These are phyloP conservation scores for Clavispora carvajalis DNA, from an alignment of 805 yeast genomes.

Conservation along the genomic window DNA sequence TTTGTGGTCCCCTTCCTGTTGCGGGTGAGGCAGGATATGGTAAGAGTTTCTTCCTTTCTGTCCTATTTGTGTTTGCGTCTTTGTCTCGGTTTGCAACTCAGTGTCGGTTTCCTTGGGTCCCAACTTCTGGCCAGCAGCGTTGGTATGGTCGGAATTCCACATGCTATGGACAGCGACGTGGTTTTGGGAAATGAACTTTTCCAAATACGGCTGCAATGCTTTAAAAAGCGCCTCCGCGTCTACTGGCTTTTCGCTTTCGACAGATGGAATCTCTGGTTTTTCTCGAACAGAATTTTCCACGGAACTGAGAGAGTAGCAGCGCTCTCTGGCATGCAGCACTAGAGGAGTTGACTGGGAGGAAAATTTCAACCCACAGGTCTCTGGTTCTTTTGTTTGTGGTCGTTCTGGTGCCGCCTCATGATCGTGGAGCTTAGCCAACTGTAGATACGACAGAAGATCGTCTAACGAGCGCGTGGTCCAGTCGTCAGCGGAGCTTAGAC, in stretches of 20 bases:
- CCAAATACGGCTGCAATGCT: conserved; percentile 9
- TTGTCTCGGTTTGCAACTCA: too few species aligned
- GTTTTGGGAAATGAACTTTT: conserved; percentile 4
- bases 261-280: neutral
- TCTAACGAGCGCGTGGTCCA: neutral
- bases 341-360: conserved; percentile 10
- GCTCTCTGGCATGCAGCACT: neutral
- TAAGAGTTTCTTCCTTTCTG: too few species aligned
- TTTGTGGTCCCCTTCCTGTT: neutral
- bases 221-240: conserved; percentile 7
- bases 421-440: conserved; percentile 14
- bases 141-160: neutral
- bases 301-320: neutral
- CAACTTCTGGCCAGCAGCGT: neutral
- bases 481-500: conserved; percentile 9
- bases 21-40: too few species aligned
- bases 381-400: neutral
- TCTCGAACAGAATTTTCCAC: neutral
- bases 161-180: neutral
- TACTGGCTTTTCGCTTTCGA: neutral
- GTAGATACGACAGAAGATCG: conserved; percentile 7
- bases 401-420: conserved; percentile 5
- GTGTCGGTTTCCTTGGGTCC: too few species aligned
- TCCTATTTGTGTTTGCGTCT: neutral
- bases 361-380: neutral